These are phyloP conservation scores for Cytidiella melzeri DNA, from an alignment of 768 basidiomycete genomes.

Conservation along the genomic window DNA sequence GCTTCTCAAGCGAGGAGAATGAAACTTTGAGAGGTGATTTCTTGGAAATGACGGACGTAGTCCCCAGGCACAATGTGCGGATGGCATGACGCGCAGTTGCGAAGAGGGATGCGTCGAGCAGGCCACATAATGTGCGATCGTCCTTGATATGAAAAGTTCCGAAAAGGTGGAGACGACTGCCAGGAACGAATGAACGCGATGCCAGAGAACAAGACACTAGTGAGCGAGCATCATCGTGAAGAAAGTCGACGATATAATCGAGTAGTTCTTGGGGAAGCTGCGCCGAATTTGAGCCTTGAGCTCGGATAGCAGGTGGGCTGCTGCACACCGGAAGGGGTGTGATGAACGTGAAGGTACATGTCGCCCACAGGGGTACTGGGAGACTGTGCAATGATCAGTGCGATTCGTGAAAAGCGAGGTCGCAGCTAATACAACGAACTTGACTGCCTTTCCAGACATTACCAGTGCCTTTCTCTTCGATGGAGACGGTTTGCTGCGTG, in stretches of 20 bases:
- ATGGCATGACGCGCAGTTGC: background rate
- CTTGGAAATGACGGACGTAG: background rate
- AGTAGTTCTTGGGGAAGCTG: background rate
- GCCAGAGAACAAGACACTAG: background rate
- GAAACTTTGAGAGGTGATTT: background rate
- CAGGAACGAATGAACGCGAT: background rate
- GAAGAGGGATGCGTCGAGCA: background rate
- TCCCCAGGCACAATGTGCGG: background rate
- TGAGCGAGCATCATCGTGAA: background rate
- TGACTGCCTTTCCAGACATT: background rate
- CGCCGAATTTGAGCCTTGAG: background rate
- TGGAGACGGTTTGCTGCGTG: background rate
- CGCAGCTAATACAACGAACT: background rate
- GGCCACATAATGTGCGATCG: background rate
- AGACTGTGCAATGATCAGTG: background rate
- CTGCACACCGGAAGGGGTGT: background rate
- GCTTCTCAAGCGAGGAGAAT: background rate
- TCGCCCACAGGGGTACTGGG: background rate
- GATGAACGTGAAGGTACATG: background rate
- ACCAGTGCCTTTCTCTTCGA: background rate
- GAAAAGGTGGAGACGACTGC: background rate
- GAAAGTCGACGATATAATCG: background rate
- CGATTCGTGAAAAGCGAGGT: background rate
- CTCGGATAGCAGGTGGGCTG: background rate
- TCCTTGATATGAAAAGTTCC: constrained; percentile 17